Conservation (phyloP, 116 monocot genomes). For the Posidonia oceanica region DNA sequence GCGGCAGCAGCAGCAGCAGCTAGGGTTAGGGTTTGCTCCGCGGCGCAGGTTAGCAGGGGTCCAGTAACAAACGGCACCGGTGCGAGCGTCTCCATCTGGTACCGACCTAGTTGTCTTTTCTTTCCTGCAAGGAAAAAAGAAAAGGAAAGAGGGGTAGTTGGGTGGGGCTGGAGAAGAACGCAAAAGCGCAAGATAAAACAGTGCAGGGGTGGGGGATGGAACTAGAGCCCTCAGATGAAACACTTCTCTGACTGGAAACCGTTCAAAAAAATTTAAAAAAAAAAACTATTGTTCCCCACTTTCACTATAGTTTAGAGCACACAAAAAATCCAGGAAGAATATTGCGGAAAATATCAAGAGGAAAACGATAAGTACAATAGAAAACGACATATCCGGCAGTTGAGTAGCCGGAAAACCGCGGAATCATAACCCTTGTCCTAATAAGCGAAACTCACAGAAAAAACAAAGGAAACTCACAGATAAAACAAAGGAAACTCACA, state of each 20-base stretch:
- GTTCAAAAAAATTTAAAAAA: neutral
- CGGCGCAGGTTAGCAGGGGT: conserved; percentile 16
- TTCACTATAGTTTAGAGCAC: neutral
- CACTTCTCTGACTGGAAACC: neutral
- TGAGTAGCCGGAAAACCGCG: too few relatives aligned
- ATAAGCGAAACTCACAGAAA: too few relatives aligned
- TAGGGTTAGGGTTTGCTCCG: conserved; percentile 5
- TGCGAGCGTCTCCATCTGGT: conserved; percentile 13
- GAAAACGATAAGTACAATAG: neutral
- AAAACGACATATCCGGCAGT: too few relatives aligned
- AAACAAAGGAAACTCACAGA: too few relatives aligned
- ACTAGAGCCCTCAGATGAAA: conserved; percentile 10
- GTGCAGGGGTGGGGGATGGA: conserved; percentile 6
- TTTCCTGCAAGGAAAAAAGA: neutral
- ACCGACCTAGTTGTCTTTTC: neutral
- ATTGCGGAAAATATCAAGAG: neutral
- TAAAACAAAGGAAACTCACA: neutral
- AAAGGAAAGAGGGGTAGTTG: neutral
- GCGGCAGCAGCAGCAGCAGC: too few relatives aligned
- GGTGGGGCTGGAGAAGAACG: neutral
- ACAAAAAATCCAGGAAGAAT: neutral
- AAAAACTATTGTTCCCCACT: neutral
- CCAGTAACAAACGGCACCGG: neutral
- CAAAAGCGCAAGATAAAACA: neutral
- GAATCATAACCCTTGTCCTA: neutral